Base-by-base conservation (phyloP, 768 basidiomycete genomes). In the Xanthoconium purpureum region DNA sequence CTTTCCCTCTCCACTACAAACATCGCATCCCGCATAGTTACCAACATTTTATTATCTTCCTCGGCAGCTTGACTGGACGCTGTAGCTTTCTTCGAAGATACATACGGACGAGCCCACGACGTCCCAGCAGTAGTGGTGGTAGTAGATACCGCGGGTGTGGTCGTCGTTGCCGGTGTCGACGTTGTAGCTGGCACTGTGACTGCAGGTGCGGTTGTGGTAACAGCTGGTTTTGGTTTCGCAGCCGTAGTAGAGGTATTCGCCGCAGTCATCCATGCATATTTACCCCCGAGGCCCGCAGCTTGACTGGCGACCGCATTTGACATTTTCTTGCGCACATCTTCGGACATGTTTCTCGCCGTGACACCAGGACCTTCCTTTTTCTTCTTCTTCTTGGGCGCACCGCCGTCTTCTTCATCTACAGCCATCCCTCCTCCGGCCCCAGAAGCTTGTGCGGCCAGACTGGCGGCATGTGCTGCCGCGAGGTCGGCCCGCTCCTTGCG, bases 261-360 rank as follows among this genome's bases (percentile, higher is more conserved):
- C 6, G 88, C 81, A 15, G 76, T 91, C 90, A 94, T 91, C 93
- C 93, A 95, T 15, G 89, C 79, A 64, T 94, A 95, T 71, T 87
- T 88, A 20, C 88, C 85, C 1, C 85, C 84, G 20, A 91, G 67
- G 0, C 93, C 93, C n/a, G 91, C 90, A 6, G 91, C 91, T 67
- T 91, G 91, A 61, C 85, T 88, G 24, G 93, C 93, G 7, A 90
- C 89, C 24, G 88, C 88, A 69, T 96, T 93, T 35, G 88, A 89
- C 85, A 94, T 85, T 69, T 91, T 93, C 79, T 95, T 95, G 62
- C 87, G 78, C 63, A 92, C 88, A 63, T 94, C 93, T 71, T 94
- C 93, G 6, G 86, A 88, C 89, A 95, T 91, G 66, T 93, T 94
- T 54, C 88, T 77, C 52, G 91, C 90, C 0, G 89, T 89, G 12